These are phyloP conservation scores for Russula earlei DNA, from an alignment of 768 basidiomycete genomes.

Conservation along the genomic window DNA sequence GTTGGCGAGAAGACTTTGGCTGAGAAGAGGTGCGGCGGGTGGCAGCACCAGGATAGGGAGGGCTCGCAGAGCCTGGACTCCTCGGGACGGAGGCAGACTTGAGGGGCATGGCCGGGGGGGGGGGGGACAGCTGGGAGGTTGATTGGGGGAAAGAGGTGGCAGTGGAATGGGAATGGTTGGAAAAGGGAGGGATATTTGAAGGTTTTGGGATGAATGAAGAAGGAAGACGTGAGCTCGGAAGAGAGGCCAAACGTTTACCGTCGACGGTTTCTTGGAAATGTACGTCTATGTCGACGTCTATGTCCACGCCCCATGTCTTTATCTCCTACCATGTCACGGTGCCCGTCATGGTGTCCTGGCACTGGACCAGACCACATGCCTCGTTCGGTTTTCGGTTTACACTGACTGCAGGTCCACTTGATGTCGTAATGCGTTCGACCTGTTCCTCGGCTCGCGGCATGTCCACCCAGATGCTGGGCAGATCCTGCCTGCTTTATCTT, in stretches of 20 bases:
- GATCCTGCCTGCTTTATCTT: constrained; percentile 10
- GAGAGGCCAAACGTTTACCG: constrained; percentile 9
- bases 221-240: constrained; percentile 15
- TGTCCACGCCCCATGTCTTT: constrained; percentile 13
- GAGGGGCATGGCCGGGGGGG: constrained; percentile 18
- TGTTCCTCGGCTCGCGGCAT: constrained; percentile 14
- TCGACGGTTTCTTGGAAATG: constrained; percentile 20
- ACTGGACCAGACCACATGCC: constrained; percentile 10
- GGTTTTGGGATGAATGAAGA: constrained; percentile 15
- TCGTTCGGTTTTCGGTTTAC: constrained; percentile 11
- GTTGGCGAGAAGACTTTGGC: constrained; percentile 69
- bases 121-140: too few relatives aligned
- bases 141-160: constrained; percentile 14
- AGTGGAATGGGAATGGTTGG: constrained; percentile 11
- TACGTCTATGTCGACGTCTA: constrained; percentile 4
- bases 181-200: constrained; percentile 22
- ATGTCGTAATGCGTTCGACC: constrained; percentile 13
- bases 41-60: constrained; percentile 30
- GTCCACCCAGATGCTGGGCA: not conserved
- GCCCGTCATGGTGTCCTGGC: constrained; percentile 9
- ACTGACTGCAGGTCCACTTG: constrained; percentile 3
- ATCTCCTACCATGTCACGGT: constrained; percentile 15
- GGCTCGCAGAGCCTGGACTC: constrained; percentile 22
- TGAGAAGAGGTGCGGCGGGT: constrained; percentile 30
- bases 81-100: constrained; percentile 24